Base-by-base conservation (phyloP, 768 basidiomycete genomes). In the Leucocoprinus sp. region DNA sequence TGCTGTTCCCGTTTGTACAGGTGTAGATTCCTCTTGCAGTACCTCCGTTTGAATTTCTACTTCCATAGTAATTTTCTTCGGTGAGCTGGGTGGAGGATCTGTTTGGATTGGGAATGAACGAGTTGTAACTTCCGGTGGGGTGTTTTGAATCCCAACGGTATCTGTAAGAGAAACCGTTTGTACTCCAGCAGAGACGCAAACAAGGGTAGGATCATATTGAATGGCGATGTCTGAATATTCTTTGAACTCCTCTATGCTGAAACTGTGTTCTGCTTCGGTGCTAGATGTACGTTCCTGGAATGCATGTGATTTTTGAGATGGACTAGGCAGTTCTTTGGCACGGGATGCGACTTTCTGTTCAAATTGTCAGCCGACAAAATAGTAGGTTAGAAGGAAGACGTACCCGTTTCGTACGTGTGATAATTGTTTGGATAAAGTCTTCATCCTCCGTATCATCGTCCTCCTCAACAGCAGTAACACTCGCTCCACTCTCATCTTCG, bases 381-480 rank as follows among this genome's bases (percentile, higher is more conserved):
- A 29, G 45, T 9, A 8, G 18, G 39, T 36, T 55, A 27, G 54
- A 50, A 33, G 36, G 50, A 18, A 37, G 4, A 57, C 67, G 19
- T 56, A 83, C 83, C 69, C 84, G 71, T 63, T 84, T 87, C 57
- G 79, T 84, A 48, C 87, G 69, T 1, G 89, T 92, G 54, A 93
- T 91, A 52, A 93, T 92, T 2, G 90, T 92, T 62, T 93, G 83
- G 49, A 86, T 78, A 31, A 85, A 78, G 55, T 87, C 63, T 31
- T 64, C 84, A 54, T 86, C 84, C 54, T 84, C 84, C 15, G 72
- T 79, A 2, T 78, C 76, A 33, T 71, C 71, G 14, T 72, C 77
- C 4, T 75, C 72, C 27, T 65, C 70, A 37, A 66, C 64, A 24
- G 59, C 60, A 53, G 34, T 67, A 7, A 50, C 54, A 18, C 52